Base-by-base conservation (phyloP, 768 basidiomycete species). In the Serendipita indica region DNA sequence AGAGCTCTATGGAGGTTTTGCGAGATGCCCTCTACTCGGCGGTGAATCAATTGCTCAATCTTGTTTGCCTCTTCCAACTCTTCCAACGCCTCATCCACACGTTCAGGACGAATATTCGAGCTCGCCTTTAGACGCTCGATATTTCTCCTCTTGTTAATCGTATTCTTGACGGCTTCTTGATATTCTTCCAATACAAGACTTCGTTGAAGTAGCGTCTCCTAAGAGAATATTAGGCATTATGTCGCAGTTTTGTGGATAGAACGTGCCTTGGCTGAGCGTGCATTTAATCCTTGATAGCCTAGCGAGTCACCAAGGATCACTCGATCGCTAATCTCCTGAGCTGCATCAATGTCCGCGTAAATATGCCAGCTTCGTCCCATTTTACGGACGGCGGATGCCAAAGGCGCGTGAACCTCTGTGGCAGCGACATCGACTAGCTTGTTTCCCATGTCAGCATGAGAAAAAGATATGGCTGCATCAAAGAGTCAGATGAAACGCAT, bases 251-350 rank as follows among this genome's bases (percentile, higher is more conserved):
- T 27, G 27, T 20, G 60, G 1, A 12, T 33, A 25, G 16, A 43
- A 59, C 16, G 27, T 33, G 73, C 74, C 64, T 96, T 97, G 1
- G 96, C 96, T 18, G 93, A 89, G 43, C 86, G 79, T n/a, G 96
- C 91, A 66, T 99, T 98, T 72, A 93, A 77, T 18, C 92, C 89
- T 70, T 98, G 93, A 70, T 99, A 99, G 1, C 91, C 91, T 57
- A 98, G 73, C 0, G 90, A 85, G 70, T 99, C 96, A n/a, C 92
- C 93, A 27, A 99, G 72, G 39, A 97, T 84, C 28, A 98, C 89
- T 64, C 89, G 90, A 76, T 97, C 94, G 64, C 86, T 91, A 61
- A 91, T 87, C 32, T 89, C 82, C 70, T 96, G 89, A 2, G 90
- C 87, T 62, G 88, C 85, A 63, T 90, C 85, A 60, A 96, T 78